A percentile compares a stretch with the other conserved stretches of the same genome.
phyloP scores from a whole-genome alignment of 306 rosid genomes.

The Vicia faba region DNA sequence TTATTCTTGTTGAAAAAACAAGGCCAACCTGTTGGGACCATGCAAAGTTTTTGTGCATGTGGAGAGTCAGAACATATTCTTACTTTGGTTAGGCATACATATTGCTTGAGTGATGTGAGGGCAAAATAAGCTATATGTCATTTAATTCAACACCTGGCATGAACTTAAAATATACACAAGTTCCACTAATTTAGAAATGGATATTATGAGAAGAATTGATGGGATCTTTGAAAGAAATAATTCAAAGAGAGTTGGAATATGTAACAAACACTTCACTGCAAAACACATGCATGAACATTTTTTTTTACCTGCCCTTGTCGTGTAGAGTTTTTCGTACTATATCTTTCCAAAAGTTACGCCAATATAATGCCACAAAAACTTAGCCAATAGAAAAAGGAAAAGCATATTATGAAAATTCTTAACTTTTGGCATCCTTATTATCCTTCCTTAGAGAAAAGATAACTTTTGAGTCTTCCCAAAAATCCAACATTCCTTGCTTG shows the following conservation, averaged over 20 bases:
- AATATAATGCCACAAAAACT: background rate
- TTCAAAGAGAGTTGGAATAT: background rate
- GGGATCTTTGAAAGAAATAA: background rate
- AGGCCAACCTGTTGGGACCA: conserved; percentile 21
- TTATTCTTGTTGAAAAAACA: background rate
- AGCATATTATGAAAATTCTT: conserved; percentile 1
- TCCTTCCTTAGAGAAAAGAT: conserved; percentile 34
- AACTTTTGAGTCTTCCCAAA: conserved; percentile 36
- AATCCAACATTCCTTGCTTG: conserved; percentile 55
- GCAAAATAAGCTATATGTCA: background rate
- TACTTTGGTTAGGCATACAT: background rate
- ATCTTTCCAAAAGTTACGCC: background rate
- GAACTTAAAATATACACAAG: background rate
- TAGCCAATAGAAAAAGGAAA: background rate
- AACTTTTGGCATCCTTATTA: conserved; percentile 14
- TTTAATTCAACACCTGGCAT: background rate
- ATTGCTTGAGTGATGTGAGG: background rate
- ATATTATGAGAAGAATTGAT: background rate
- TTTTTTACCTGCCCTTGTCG: background rate
- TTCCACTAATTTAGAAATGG: background rate
- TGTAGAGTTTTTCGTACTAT: background rate
- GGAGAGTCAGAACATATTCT: background rate
- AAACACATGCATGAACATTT: background rate
- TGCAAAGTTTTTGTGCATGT: background rate
- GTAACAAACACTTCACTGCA: conserved; percentile 5